Evolutionary conservation across 768 basidiomycete species (phyloP), one percentile per base, ranked within the genome.

Genomic region (Leccinum ochraceum): DNA sequence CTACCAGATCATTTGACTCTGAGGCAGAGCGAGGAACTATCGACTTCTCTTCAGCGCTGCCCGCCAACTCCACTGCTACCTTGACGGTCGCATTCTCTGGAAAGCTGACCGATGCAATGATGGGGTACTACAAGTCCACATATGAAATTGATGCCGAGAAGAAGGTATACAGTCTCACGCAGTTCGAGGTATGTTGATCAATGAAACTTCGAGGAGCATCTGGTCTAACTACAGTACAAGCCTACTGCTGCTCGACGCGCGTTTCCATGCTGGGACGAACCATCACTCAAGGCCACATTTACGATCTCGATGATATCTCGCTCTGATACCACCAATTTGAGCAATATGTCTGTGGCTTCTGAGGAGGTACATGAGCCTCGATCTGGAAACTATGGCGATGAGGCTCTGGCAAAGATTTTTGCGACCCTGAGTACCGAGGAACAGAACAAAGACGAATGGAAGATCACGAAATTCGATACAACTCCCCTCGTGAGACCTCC

Each of bases 181-280:
- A 98, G 76, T 96, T 95, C 65, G 93, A 90, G 79, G 90, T 86
- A 60, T 17, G 64, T 59, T 46, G 69, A 59, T 56, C 28, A 16
- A 39, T 44, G 48, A 2, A 58, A 7, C 20, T 28, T 28, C 16
- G 37, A 50, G 6, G 6, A 39, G 10, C 11, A 9, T 42, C 22
- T 62, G 11, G 51, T 57, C 58, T 62, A 54, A 54, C 50, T 50
- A 30, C 16, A 55, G 9, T 36, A 42, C 16, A 64, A 96, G 88
- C 87, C 95, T 42, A 96, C 92, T 44, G 87, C 87, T 60, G 95
- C 95, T 9, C 80, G 95, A 54, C 82, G 85, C 46, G 85, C 89
- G 6, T 91, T 93, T 73, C 92, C 92, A 28, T 92, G 89, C 77
- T 96, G 92, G 92, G 95, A 97, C 70, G 95, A 97, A 70, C 96